Percentiles rank a stretch among this genome's conserved stretches.
Conservation (phyloP, 148 eudicot species). For the Amaranthus palmeri region DNA sequence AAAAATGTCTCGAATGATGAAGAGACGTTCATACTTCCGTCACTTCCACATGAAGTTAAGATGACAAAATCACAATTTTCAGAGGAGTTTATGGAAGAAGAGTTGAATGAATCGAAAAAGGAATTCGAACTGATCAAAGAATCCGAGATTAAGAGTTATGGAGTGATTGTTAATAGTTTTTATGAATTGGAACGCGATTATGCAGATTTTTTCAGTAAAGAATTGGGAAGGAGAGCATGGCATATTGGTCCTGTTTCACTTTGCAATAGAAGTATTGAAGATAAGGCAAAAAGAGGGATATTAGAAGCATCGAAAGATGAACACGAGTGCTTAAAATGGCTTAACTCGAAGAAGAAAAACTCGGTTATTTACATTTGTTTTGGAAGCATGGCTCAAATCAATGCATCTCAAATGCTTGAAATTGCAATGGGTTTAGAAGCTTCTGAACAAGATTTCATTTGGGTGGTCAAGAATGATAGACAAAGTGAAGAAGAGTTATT, state of each 20-base stretch:
- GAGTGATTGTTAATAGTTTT: constrained; percentile 29
- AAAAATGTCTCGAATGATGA: constrained; percentile 3
- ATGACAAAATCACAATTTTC: constrained; percentile 15
- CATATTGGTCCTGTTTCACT: constrained; percentile 1
- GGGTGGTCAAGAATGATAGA: neutral
- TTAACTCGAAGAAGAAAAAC: neutral
- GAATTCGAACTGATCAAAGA: neutral
- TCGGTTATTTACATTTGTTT: neutral
- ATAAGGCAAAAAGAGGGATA: neutral
- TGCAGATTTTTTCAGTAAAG: constrained; percentile 2
- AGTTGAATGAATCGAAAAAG: neutral
- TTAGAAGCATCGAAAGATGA: neutral
- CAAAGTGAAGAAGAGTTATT: neutral
- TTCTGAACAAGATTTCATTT: neutral
- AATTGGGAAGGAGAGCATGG: constrained; percentile 1
- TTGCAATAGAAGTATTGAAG: neutral
- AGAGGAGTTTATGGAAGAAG: neutral
- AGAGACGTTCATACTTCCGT: constrained; percentile 17
- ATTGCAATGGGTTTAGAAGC: constrained; percentile 10
- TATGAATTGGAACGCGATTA: constrained; percentile 29
- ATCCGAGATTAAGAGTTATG: constrained; percentile 19
- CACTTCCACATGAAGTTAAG: constrained; percentile 21
- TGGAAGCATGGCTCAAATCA: neutral
- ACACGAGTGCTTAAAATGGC: constrained; percentile 4
- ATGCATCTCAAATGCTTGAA: neutral